Evolutionary conservation across 441 rosid genomes (phyloP), one percentile per base, ranked within the genome.

Genomic region (Adansonia grandidieri): DNA sequence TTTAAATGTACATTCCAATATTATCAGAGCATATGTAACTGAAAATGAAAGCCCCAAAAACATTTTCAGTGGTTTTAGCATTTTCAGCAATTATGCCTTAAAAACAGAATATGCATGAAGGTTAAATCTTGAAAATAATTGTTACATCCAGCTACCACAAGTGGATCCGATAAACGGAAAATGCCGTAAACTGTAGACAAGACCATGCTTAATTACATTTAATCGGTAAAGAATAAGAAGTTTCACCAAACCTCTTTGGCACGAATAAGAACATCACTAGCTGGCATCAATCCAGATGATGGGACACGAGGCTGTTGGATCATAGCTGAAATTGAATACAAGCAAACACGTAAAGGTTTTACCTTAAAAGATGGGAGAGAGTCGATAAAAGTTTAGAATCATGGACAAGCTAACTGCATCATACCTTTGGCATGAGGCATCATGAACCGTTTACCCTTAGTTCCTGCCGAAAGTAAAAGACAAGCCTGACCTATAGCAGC

Each of bases 401-500:
- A 4, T 19, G 19, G 74, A 73, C 40, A 75, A 76, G 70, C 60
- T 20, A 74, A 40, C 51, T 61, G 44, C 19, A 45, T 61, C 81
- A 11, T 84, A 92, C 99, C 92, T 92, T 88, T 92, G 64, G 99
- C 87, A 82, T 92, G 96, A 24, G 95, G 96, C 95, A 92, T 86
- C 96, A 92, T 92, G 83, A 83, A 93, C 65, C 99, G 87, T 75
- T 89, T 88, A 73, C 97, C 98, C 87, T 87, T 87, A 32, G 90
- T 85, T 22, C 98, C 98, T 8, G 99, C 89, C 56, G 98, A 90
- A 74, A 92, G 95, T 58, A 96, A 84, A 19, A 96, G 82, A 82
- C 96, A 91, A 71, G 97, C 95, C 47, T 90, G 91, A 61, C 98
- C 98, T 20, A 88, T 84, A 66, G 98, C 97, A 75, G 90, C 89